Conservation (phyloP, 148 eudicot genomes). For the Selenicereus undatus region DNA sequence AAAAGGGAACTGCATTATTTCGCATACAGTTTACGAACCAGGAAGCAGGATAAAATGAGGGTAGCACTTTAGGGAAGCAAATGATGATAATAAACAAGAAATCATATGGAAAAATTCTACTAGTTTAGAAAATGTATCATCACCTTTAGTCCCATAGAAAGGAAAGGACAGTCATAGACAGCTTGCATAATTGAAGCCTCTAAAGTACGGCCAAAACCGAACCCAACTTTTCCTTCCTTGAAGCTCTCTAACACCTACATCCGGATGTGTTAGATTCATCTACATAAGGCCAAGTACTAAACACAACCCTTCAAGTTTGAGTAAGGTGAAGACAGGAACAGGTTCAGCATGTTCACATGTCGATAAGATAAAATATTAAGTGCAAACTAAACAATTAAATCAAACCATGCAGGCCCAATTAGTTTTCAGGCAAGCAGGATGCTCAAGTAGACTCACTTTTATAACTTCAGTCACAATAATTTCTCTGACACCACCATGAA, state of each 20-base stretch:
- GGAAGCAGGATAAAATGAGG: neutral
- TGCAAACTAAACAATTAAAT: too few relatives aligned
- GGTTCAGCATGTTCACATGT: neutral
- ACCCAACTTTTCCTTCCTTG: constrained; percentile 67
- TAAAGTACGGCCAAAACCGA: constrained; percentile 61
- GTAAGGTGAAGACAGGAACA: neutral
- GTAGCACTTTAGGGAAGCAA: neutral
- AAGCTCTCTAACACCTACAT: constrained; percentile 61
- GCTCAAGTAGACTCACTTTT: constrained; percentile 41
- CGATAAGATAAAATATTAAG: neutral
- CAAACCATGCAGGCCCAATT: too few relatives aligned
- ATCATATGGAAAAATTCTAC: neutral
- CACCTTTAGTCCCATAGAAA: constrained; percentile 69
- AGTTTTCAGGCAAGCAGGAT: neutral
- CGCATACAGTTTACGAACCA: neutral
- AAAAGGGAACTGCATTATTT: neutral
- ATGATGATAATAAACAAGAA: neutral
- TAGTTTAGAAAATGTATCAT: neutral
- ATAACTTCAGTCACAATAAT: constrained; percentile 43
- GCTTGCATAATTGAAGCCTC: constrained; percentile 62
- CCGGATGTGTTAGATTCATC: constrained; percentile 24
- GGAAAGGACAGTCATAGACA: constrained; percentile 81
- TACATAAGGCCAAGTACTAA: neutral
- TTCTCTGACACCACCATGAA: constrained; percentile 39
- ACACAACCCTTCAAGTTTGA: neutral